phyloP scores from a whole-genome alignment of 2,329 filamentous ascomycete genomes.

The Botrytis fabae region DNA sequence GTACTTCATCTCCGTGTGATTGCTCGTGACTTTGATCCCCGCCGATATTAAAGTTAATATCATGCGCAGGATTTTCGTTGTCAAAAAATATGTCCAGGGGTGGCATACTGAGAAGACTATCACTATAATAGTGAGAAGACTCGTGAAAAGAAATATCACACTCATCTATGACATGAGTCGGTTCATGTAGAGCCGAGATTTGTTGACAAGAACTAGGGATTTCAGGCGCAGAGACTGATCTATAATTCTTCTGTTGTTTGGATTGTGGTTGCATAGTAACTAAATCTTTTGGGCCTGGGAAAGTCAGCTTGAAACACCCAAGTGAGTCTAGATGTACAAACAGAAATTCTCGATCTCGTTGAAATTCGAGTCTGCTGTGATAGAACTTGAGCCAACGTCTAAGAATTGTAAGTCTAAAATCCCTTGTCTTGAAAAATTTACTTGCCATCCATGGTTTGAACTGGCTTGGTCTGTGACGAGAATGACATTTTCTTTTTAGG shows the following conservation, averaged over 20 bases:
- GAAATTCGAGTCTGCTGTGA: neutral
- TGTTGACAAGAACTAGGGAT: neutral
- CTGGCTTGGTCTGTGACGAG: neutral
- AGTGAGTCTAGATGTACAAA: neutral
- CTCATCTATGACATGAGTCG: neutral
- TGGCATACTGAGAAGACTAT: neutral
- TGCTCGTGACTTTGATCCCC: neutral
- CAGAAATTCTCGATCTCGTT: neutral
- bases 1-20: neutral
- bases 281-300: neutral
- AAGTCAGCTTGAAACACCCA: neutral
- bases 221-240: neutral
- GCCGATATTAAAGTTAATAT: neutral
- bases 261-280: neutral
- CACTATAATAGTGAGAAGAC: neutral
- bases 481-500: neutral
- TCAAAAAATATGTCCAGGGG: neutral
- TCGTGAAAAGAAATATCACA: neutral
- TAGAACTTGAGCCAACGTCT: neutral
- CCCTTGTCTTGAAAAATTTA: neutral
- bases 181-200: neutral
- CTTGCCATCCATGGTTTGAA: neutral
- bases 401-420: neutral
- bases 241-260: neutral
- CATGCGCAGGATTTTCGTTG: neutral